These are phyloP conservation scores for Ophiorrhiza pumila DNA, from an alignment of 257 asterid species.

Conservation along the genomic window DNA sequence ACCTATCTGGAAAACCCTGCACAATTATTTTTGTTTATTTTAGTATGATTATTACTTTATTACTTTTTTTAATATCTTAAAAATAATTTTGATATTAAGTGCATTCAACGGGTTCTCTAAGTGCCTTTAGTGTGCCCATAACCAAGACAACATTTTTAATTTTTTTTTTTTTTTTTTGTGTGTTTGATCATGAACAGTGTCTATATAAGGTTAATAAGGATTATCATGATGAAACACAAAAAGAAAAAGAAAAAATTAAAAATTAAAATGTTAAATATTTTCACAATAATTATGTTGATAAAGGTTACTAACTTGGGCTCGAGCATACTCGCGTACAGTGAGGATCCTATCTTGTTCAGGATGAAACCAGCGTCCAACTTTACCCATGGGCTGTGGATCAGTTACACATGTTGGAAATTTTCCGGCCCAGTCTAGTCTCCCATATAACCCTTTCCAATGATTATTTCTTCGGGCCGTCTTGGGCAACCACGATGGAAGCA, in stretches of 20 bases:
- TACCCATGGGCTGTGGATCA: conserved; percentile 30
- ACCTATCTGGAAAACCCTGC: conserved; percentile 30
- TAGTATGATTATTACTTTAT: too few relatives aligned
- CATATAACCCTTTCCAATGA: conserved; percentile 25
- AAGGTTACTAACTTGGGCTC: conserved; percentile 28
- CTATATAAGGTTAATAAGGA: too few relatives aligned
- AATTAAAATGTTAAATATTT: too few relatives aligned
- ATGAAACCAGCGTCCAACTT: conserved; percentile 31
- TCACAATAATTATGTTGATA: too few relatives aligned
- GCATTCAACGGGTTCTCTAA: too few relatives aligned
- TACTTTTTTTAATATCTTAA: too few relatives aligned
- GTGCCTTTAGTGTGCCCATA: too few relatives aligned
- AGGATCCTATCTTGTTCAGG: conserved; percentile 24
- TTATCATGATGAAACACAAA: not conserved
- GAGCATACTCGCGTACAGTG: conserved; percentile 27
- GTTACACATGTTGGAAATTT: conserved; percentile 26
- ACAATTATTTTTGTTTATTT: too few relatives aligned
- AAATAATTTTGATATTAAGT: too few relatives aligned
- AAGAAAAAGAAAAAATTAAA: not conserved
- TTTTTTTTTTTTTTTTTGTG: not conserved
- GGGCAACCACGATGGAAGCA: conserved; percentile 18
- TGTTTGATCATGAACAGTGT: not conserved
- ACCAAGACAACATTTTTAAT: too few relatives aligned
- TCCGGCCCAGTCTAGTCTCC: conserved; percentile 28
- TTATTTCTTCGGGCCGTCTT: conserved; percentile 21